Conservation (phyloP, 164 flowering plant species). For the Umbilicus rupestris region DNA sequence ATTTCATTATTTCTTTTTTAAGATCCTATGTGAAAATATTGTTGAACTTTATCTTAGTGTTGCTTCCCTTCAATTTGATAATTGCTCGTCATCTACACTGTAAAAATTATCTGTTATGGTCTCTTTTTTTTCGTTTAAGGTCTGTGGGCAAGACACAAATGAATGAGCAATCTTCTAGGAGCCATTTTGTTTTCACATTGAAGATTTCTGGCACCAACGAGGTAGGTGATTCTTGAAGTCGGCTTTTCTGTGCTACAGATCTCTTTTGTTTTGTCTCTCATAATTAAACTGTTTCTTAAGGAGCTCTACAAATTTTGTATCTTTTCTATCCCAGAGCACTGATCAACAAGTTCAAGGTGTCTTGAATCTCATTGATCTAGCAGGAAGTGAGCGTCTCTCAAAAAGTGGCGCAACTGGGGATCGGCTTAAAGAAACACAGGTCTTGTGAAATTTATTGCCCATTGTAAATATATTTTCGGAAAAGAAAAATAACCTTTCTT, state of each 20-base stretch:
- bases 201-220: conserved; percentile 79
- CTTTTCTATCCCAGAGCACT: conserved; percentile 43
- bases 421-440: conserved; percentile 88
- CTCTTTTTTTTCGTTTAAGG: conserved; percentile 24
- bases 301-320: background rate
- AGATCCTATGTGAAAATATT: background rate
- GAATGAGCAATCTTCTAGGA: conserved; percentile 96
- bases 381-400: conserved; percentile 98
- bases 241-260: too few relatives aligned
- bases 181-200: conserved; percentile 91
- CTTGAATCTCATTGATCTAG: conserved; percentile 88
- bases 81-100: too few relatives aligned
- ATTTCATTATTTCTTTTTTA: background rate
- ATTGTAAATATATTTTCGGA: conserved; percentile 2
- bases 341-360: conserved; percentile 95
- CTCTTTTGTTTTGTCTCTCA: background rate
- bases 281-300: background rate
- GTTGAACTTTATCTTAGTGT: too few relatives aligned
- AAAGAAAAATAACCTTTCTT: background rate
- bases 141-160: conserved; percentile 92
- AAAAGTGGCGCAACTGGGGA: conserved; percentile 96
- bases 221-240: conserved; percentile 33
- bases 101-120: background rate
- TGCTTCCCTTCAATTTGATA: too few relatives aligned
- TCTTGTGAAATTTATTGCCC: conserved; percentile 20